A percentile compares a stretch with the other conserved stretches of the same genome.
Conservation (phyloP, 805 yeast species). For the Kuraishia molischiana region DNA sequence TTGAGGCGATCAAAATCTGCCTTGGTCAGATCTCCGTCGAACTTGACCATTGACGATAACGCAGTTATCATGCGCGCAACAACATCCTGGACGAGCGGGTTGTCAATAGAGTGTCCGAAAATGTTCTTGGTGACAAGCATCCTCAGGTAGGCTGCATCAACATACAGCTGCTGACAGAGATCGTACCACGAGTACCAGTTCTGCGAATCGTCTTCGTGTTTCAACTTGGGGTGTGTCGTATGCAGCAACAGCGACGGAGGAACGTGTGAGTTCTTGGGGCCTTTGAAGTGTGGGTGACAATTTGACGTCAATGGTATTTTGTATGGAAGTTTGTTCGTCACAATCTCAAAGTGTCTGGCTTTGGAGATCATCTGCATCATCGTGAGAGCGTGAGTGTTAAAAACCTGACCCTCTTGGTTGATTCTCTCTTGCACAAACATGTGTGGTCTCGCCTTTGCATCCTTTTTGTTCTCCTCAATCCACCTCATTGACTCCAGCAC, state of each 20-base stretch:
- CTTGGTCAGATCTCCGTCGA: slow-evolving; percentile 6
- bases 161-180: slow-evolving; percentile 26
- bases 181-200: slow-evolving; percentile 26
- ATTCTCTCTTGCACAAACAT: slow-evolving; percentile 7
- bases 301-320: slow-evolving; percentile 15
- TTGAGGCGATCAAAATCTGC: slow-evolving; percentile 10
- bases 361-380: slow-evolving; percentile 13
- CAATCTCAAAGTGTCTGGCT: slow-evolving; percentile 17
- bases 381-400: slow-evolving; percentile 11
- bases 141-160: slow-evolving; percentile 24
- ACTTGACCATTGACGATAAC: slow-evolving; percentile 13
- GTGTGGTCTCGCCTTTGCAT: slow-evolving; percentile 8
- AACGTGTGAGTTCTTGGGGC: slow-evolving; percentile 1
- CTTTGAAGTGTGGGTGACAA: slow-evolving; percentile 17
- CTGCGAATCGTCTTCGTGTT: slow-evolving; percentile 12
- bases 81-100: slow-evolving; percentile 7
- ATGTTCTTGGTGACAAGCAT: not conserved
- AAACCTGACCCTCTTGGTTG: slow-evolving; percentile 12
- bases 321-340: slow-evolving; percentile 20
- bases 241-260: slow-evolving; percentile 7
- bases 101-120: slow-evolving; percentile 1
- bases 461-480: not conserved
- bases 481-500: slow-evolving; percentile 17
- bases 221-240: slow-evolving; percentile 13
- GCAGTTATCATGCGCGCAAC: slow-evolving; percentile 20